Evolutionary conservation across 345 rosid genomes (phyloP).

Genomic region (Psidium friedrichsthalianum): DNA sequence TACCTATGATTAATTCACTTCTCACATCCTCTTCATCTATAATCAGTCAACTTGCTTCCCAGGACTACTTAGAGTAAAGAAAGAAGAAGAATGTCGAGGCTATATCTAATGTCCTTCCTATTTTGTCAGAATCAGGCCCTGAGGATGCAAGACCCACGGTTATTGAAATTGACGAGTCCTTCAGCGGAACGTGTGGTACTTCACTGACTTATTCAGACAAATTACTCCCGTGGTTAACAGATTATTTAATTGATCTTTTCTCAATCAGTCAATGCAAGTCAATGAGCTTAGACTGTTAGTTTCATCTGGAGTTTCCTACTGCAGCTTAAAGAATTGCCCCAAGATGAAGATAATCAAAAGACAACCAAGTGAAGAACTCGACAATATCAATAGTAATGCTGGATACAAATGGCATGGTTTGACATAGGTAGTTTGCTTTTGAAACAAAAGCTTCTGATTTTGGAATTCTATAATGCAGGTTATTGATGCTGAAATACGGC

Average conservation of each 20-base stretch:
- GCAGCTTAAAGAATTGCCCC: conserved; percentile 52
- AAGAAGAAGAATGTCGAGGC: background rate
- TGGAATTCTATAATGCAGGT: conserved; percentile 22
- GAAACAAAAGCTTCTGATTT: background rate
- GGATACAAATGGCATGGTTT: background rate
- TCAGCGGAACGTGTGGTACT: conserved; percentile 39
- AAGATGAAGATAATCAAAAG: conserved; percentile 17
- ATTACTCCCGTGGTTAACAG: background rate
- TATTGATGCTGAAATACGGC: conserved; percentile 49
- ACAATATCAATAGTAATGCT: conserved; percentile 38
- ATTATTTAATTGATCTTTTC: background rate
- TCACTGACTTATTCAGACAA: background rate
- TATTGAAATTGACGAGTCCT: conserved; percentile 41
- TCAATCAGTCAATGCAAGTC: background rate
- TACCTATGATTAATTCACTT: background rate
- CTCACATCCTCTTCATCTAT: background rate
- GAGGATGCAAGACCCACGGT: conserved; percentile 11
- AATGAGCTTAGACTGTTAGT: background rate
- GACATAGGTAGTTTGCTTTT: background rate
- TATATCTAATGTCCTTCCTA: background rate
- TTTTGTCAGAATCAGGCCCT: conserved; percentile 24
- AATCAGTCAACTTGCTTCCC: background rate
- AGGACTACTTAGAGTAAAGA: background rate
- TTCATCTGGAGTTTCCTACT: background rate
- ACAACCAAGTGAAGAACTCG: conserved; percentile 12